Evolutionary conservation across 2,329 filamentous ascomycete species (phyloP).

Genomic region (Sarocladiaceae sp.): DNA sequence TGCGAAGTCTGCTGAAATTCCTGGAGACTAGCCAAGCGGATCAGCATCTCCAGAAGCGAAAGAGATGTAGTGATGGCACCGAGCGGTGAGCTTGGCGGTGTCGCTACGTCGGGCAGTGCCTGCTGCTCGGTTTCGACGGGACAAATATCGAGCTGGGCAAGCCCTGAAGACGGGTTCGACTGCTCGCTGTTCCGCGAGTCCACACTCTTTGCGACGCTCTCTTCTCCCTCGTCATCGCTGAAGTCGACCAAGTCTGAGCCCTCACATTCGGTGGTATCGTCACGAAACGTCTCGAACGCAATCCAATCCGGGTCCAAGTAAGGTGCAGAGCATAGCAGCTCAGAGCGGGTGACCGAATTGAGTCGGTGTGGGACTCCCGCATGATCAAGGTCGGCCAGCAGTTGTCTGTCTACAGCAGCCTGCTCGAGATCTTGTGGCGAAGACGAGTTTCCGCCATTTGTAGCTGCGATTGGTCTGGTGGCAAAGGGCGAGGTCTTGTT

Average conservation of each 20-base stretch:
- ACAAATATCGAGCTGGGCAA: too few relatives aligned
- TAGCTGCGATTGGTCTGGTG: too few relatives aligned
- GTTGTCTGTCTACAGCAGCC: conserved; percentile 41
- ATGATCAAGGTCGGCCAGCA: conserved; percentile 22
- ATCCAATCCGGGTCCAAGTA: conserved; percentile 89
- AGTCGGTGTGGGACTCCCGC: neutral
- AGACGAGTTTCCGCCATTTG: too few relatives aligned
- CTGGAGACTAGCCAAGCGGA: conserved; percentile 81
- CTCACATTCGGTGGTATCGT: conserved; percentile 43
- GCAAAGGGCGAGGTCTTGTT: conserved; percentile 12
- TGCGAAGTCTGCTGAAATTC: conserved; percentile 90
- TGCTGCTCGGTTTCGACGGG: too few relatives aligned
- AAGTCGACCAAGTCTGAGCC: neutral
- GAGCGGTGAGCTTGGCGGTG: conserved; percentile 39
- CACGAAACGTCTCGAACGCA: conserved; percentile 78
- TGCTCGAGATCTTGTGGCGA: conserved; percentile 29
- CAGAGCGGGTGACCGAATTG: too few relatives aligned
- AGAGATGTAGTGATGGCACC: conserved; percentile 50
- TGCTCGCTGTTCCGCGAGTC: too few relatives aligned
- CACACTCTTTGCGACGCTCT: neutral
- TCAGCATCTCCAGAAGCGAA: conserved; percentile 83
- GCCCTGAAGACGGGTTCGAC: neutral
- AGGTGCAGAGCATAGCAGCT: neutral
- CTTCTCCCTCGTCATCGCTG: neutral
- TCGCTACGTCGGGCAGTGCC: too few relatives aligned